Evolutionary conservation across 2,329 filamentous ascomycete species (phyloP), one percentile per base, ranked within the genome.

Genomic region (Fusarium solani-melongenae): DNA sequence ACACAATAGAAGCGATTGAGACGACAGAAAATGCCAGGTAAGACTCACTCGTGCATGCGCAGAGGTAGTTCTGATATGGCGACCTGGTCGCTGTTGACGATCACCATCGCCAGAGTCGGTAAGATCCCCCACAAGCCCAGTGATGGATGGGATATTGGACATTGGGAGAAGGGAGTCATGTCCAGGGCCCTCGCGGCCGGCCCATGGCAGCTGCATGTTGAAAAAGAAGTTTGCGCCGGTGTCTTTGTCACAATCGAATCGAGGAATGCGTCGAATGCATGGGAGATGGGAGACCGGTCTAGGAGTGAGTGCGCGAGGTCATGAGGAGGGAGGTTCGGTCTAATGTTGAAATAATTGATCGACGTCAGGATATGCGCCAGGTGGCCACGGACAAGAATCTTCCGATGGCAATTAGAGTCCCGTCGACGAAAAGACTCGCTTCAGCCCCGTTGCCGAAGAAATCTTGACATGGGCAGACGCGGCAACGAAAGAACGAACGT

Each of bases 41-140:
- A 31, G 38, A 59, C 84, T 81, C 82, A 90, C 88, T 77, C 87
- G 85, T 74, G 88, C 89, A 78, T 89, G 87, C 46, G 87, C 85
- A 44, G 88, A 89, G 8, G 87, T 88, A 9, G 87, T 87, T 66
- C 88, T 83, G 57, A 78, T 78, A 80, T 87, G 85, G 27, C 82
- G 79, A 59, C 78, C 72, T 39, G 79, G 79, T 51, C 77, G 76
- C 6, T 75, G 73, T 39, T 76, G 70, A 53, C 69, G 77, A 44
- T 82, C 79, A 44, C 63, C 51, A 17, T 80, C 76, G 24, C 72
- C 60, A 12, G 71, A 66, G 44, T 82, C 79, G 36, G 64, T 56
- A 24, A 68, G 57, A 34, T 83, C 81, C 31, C 59, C 58, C n/a
- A 75, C 64, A 39, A 76, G 73, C 31, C 77, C 78, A 2, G 77